A percentile compares a stretch with the other conserved stretches of the same genome.
Conservation (phyloP, 495 filamentous ascomycete genomes). For the Letharia columbiana region DNA sequence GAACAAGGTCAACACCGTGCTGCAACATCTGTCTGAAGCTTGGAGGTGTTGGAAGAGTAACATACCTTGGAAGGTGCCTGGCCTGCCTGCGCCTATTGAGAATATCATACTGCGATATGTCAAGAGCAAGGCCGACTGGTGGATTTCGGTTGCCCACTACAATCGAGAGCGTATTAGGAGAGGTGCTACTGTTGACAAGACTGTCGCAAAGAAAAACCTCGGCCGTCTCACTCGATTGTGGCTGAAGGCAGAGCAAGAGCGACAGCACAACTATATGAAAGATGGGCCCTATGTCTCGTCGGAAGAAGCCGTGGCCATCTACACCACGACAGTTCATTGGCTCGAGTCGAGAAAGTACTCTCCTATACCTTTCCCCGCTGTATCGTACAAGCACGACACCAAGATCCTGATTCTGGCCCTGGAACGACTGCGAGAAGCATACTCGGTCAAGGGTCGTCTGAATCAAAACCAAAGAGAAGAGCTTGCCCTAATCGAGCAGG, state of each 20-base stretch:
- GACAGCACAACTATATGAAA: constrained; percentile 99
- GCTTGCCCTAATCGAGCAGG: constrained; percentile 94
- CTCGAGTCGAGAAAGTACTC: constrained; percentile 97
- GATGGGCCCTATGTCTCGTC: constrained; percentile 98
- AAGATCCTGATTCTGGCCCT: constrained; percentile 97
- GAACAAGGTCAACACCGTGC: constrained; percentile 96
- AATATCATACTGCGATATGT: constrained; percentile 98
- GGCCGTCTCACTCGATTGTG: constrained; percentile 90
- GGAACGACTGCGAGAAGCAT: constrained; percentile 88
- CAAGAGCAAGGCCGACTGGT: constrained; percentile 99
- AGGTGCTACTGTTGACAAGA: constrained; percentile 97
- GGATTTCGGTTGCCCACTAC: constrained; percentile 98
- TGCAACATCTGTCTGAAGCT: constrained; percentile 94
- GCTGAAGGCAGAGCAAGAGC: constrained; percentile 97
- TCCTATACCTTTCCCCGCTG: constrained; percentile 97
- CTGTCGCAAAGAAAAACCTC: constrained; percentile 98
- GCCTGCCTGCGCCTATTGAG: constrained; percentile 91
- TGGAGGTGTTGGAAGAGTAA: constrained; percentile 99
- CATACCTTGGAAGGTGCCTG: constrained; percentile 98
- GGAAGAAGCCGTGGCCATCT: constrained; percentile 97
- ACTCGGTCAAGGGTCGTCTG: constrained; percentile 92
- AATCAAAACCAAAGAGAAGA: constrained; percentile 99
- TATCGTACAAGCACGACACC: constrained; percentile 99
- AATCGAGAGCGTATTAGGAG: constrained; percentile 93
- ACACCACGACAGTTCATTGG: constrained; percentile 98